A percentile compares a stretch with the other conserved stretches of the same genome.
phyloP scores from a whole-genome alignment of 768 basidiomycete species.

The Rhizopogon vulgaris region DNA sequence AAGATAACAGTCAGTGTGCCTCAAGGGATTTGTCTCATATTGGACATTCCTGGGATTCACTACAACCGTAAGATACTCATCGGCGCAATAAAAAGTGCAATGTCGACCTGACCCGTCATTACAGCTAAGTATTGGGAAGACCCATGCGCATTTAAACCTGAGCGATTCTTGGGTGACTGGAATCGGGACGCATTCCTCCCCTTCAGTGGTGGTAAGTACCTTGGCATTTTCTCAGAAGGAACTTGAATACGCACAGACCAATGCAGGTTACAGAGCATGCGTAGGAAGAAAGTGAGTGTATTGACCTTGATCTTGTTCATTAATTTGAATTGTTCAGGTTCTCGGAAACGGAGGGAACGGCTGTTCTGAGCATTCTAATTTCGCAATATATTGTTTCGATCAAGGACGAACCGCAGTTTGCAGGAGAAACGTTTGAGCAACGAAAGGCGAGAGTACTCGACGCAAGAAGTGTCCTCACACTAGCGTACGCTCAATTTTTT shows the following conservation, averaged over 20 bases:
- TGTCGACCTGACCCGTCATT: too few species aligned
- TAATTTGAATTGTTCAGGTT: slow-evolving; percentile 29
- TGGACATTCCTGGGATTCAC: slow-evolving; percentile 38
- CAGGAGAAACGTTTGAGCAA: slow-evolving; percentile 40
- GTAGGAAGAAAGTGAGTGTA: slow-evolving; percentile 35
- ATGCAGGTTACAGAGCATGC: slow-evolving; percentile 34
- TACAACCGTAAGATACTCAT: slow-evolving; percentile 39
- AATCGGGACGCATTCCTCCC: slow-evolving; percentile 49
- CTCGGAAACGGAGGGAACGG: slow-evolving; percentile 47
- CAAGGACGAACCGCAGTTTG: slow-evolving; percentile 45
- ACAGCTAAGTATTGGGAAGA: slow-evolving; percentile 30
- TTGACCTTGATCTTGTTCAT: neutral
- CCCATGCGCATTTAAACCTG: slow-evolving; percentile 29
- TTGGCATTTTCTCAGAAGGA: neutral
- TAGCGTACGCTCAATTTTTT: slow-evolving; percentile 32
- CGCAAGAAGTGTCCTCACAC: slow-evolving; percentile 31
- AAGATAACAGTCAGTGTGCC: slow-evolving; percentile 35
- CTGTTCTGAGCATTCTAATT: slow-evolving; percentile 44
- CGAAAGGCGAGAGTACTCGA: slow-evolving; percentile 36
- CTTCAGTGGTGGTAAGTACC: slow-evolving; percentile 39
- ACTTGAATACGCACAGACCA: slow-evolving; percentile 4
- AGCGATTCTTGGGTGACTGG: slow-evolving; percentile 49
- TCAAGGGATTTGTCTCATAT: slow-evolving; percentile 31
- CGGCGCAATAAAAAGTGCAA: neutral
- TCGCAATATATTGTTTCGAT: slow-evolving; percentile 40